Evolutionary conservation across 2,329 filamentous ascomycete genomes (phyloP).

Genomic region (Zalaria sp.): DNA sequence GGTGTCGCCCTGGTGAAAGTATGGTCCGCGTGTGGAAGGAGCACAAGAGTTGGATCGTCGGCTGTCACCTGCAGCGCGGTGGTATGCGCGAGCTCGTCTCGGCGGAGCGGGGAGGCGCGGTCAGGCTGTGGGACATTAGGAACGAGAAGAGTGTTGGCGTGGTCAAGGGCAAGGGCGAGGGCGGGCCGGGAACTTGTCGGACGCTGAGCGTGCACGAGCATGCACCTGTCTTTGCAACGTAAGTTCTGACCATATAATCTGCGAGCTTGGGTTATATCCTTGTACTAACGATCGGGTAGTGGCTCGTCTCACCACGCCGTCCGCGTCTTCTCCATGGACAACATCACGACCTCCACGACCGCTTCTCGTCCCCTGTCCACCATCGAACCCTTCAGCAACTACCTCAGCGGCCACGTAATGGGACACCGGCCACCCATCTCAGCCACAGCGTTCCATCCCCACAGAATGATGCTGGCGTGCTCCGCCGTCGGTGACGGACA

Average conservation of each 20-base stretch:
- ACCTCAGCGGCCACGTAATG: constrained; percentile 13
- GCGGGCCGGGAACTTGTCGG: constrained; percentile 49
- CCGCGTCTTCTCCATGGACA: constrained; percentile 9
- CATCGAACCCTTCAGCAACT: constrained; percentile 75
- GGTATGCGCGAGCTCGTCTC: constrained; percentile 83
- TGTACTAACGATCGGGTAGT: constrained; percentile 2
- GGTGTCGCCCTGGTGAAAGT: constrained; percentile 61
- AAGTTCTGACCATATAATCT: constrained; percentile 1
- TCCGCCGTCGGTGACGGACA: constrained; percentile 78
- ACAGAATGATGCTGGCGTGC: constrained; percentile 80
- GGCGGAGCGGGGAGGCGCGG: constrained; percentile 81
- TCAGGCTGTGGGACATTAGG: constrained; percentile 91
- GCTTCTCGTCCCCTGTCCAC: constrained; percentile 50
- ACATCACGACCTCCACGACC: constrained; percentile 1
- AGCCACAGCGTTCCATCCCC: constrained; percentile 86
- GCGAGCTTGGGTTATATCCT: no score
- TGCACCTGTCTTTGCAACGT: constrained; percentile 82
- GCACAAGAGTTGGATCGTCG: constrained; percentile 89
- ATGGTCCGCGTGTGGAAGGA: constrained; percentile 98
- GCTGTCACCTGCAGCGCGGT: constrained; percentile 91
- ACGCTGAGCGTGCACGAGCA: constrained; percentile 92
- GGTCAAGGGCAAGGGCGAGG: constrained; percentile 50
- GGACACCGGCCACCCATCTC: constrained; percentile 67
- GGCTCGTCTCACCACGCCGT: constrained; percentile 8
- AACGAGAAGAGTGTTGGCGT: constrained; percentile 57